phyloP scores from a whole-genome alignment of 495 filamentous ascomycete genomes.

The Hypoxylon lenormandii region DNA sequence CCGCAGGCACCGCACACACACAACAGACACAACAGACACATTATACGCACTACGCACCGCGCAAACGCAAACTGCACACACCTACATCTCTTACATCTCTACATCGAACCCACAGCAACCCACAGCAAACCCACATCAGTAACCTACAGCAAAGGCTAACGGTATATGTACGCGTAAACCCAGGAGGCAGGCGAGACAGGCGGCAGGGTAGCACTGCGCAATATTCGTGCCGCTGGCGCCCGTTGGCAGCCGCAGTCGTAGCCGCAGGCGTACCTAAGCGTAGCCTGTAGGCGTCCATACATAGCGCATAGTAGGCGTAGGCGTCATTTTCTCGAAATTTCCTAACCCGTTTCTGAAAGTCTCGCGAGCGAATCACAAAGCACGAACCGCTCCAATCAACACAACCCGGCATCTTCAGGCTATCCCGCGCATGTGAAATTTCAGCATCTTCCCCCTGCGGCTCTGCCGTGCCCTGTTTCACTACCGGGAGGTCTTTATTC shows the following conservation, averaged over 20 bases:
- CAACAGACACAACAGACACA: no score
- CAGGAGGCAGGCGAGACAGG: not conserved
- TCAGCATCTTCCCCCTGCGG: slow-evolving; percentile 41
- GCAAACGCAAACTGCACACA: no score
- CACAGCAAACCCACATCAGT: no score
- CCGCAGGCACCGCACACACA: no score
- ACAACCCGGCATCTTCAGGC: slow-evolving; percentile 31
- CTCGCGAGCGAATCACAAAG: slow-evolving; percentile 23
- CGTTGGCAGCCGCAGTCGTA: slow-evolving; percentile 36
- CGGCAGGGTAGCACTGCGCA: slow-evolving; percentile 13
- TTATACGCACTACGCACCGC: no score
- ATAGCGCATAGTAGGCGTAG: slow-evolving; percentile 42
- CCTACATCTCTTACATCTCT: no score
- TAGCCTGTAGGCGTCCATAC: no score
- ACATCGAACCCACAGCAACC: no score
- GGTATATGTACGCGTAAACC: no score
- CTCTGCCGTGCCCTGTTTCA: slow-evolving; percentile 48
- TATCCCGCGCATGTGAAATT: slow-evolving; percentile 47
- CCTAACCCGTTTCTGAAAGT: slow-evolving; percentile 3
- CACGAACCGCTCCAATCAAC: slow-evolving; percentile 35
- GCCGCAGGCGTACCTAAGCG: no score
- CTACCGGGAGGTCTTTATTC: slow-evolving; percentile 47
- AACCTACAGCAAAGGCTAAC: no score
- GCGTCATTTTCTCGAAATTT: slow-evolving; percentile 39
- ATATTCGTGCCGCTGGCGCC: slow-evolving; percentile 39